A percentile compares a stretch with the other conserved stretches of the same genome.
Evolutionary conservation across 371 early-diverging fungal species (phyloP).

Genomic region (Batkoa obscura): DNA sequence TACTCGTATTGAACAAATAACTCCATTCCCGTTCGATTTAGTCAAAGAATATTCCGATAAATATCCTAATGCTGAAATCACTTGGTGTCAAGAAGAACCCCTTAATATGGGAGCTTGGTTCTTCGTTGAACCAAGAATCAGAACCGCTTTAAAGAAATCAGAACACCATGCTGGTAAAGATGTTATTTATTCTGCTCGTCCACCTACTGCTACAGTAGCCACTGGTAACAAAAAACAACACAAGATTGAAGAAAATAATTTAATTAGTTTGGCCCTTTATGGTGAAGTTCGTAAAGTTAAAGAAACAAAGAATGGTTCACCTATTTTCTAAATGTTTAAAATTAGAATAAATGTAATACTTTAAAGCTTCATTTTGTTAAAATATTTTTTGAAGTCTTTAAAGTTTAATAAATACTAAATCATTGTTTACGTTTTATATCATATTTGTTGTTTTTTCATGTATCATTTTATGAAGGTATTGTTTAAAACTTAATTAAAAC

Average conservation of each 20-base stretch:
- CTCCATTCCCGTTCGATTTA: constrained; percentile 90
- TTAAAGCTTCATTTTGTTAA: no score
- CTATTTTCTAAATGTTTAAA: constrained; percentile 26
- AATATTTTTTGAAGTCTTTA: no score
- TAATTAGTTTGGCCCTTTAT: constrained; percentile 65
- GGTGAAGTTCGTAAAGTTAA: constrained; percentile 44
- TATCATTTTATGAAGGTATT: no score
- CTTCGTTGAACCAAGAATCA: constrained; percentile 71
- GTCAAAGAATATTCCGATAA: constrained; percentile 67
- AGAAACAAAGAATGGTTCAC: constrained; percentile 44
- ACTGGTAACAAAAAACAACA: constrained; percentile 96
- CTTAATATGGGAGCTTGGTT: constrained; percentile 84
- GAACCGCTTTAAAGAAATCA: constrained; percentile 54
- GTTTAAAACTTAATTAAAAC: no score
- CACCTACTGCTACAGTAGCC: constrained; percentile 83
- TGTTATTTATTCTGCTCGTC: constrained; percentile 73
- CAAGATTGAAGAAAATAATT: constrained; percentile 70
- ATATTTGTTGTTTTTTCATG: no score
- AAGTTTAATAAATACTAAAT: no score
- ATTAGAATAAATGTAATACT: no score
- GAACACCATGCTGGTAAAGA: constrained; percentile 43
- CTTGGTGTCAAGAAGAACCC: constrained; percentile 93
- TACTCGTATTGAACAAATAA: constrained; percentile 83
- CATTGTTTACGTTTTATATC: no score
- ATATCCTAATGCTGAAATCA: constrained; percentile 73